Conservation (phyloP, 192 early-diverging fungal genomes). For the Umbelopsis vinacea region DNA sequence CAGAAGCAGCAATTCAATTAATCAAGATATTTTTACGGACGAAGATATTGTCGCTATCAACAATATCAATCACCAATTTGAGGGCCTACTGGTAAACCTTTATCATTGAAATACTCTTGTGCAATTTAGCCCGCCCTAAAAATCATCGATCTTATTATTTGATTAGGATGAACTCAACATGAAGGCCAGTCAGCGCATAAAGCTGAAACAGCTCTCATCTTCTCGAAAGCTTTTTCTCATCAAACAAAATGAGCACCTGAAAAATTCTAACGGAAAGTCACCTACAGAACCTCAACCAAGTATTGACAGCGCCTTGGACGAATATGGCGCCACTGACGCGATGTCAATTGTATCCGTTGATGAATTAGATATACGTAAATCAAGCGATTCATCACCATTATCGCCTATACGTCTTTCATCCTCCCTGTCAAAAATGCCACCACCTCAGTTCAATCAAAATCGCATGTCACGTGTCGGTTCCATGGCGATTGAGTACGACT, state of each 20-base stretch:
- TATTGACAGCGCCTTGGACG: no score
- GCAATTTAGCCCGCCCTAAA: no score
- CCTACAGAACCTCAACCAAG: neutral
- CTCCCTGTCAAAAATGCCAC: slow-evolving; percentile 6
- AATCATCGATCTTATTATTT: no score
- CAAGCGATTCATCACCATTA: neutral
- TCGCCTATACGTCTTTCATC: neutral
- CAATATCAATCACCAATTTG: slow-evolving; percentile 15
- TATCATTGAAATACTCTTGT: neutral
- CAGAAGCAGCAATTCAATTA: slow-evolving; percentile 10
- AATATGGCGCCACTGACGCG: no score
- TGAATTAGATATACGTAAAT: neutral
- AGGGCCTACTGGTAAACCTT: neutral
- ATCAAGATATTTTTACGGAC: neutral
- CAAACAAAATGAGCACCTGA: slow-evolving; percentile 42
- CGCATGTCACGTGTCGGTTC: slow-evolving; percentile 9
- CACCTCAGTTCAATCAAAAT: neutral
- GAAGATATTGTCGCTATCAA: slow-evolving; percentile 3
- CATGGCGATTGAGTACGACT: slow-evolving; percentile 11
- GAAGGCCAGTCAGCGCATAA: slow-evolving; percentile 43
- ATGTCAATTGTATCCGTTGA: neutral
- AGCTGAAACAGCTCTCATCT: slow-evolving; percentile 42
- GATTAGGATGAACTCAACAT: slow-evolving; percentile 51
- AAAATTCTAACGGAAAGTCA: slow-evolving; percentile 5
- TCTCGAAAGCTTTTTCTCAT: slow-evolving; percentile 44